phyloP scores from a whole-genome alignment of 495 filamentous ascomycete species.

The Opeltia flavorubescens region DNA sequence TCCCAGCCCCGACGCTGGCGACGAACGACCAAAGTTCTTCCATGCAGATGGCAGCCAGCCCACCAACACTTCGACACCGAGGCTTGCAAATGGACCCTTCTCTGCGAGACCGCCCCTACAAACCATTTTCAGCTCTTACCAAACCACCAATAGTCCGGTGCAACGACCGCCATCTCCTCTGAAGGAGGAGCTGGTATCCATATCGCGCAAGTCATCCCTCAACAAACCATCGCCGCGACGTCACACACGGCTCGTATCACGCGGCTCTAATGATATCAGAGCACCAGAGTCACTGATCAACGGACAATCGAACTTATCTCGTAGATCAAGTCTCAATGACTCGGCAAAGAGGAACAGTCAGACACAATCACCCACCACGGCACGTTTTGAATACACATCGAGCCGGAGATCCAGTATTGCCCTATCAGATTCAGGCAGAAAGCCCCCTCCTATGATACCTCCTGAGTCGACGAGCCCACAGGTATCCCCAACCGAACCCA shows the following conservation, averaged over 20 bases:
- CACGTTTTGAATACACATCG: slow-evolving; percentile 3
- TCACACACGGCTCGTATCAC: slow-evolving; percentile 14
- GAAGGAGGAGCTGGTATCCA: slow-evolving; percentile 23
- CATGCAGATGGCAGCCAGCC: slow-evolving; percentile 40
- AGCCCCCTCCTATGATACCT: slow-evolving; percentile 5
- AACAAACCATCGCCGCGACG: slow-evolving; percentile 17
- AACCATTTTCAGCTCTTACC: slow-evolving; percentile 22
- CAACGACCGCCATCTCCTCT: slow-evolving; percentile 27
- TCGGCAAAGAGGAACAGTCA: slow-evolving; percentile 13
- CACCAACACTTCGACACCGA: slow-evolving; percentile 4
- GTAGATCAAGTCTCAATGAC: slow-evolving; percentile 12
- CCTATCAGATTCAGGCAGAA: slow-evolving; percentile 2
- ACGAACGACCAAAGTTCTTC: slow-evolving; percentile 20
- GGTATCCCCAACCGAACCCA: slow-evolving; percentile 26
- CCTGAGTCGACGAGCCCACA: slow-evolving; percentile 13
- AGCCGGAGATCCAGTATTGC: slow-evolving; percentile 5
- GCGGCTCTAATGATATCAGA: slow-evolving; percentile 3
- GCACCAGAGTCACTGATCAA: not conserved
- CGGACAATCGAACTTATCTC: slow-evolving; percentile 3
- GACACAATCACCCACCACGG: slow-evolving; percentile 22
- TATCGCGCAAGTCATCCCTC: slow-evolving; percentile 11
- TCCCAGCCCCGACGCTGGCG: not conserved
- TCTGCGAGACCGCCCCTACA: slow-evolving; percentile 24
- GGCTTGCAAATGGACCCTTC: slow-evolving; percentile 8
- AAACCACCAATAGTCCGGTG: slow-evolving; percentile 15